A percentile compares a stretch with the other conserved stretches of the same genome.
Evolutionary conservation across 768 basidiomycete genomes (phyloP).

Genomic region (Lactarius psammicola): DNA sequence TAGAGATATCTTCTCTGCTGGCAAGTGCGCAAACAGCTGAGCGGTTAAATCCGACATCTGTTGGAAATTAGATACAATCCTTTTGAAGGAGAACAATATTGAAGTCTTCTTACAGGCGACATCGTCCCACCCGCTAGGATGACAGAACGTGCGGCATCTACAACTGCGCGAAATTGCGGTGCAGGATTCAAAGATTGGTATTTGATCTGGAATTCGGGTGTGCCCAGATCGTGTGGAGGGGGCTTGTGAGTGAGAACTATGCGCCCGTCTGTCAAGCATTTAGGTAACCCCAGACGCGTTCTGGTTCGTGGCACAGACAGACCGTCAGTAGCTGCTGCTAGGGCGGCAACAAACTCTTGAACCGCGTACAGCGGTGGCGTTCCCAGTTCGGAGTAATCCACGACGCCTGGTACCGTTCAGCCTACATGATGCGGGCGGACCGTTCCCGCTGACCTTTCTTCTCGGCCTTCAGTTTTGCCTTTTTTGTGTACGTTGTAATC

Average conservation of each 20-base stretch:
- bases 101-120: slow-evolving; percentile 73
- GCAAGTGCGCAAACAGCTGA: slow-evolving; percentile 74
- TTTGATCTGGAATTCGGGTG: slow-evolving; percentile 56
- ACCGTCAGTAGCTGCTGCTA: slow-evolving; percentile 81
- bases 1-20: slow-evolving; percentile 59
- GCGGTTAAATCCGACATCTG: slow-evolving; percentile 85
- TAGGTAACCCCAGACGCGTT: neutral
- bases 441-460: slow-evolving; percentile 29
- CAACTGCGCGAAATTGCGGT: slow-evolving; percentile 79
- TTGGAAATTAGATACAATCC: slow-evolving; percentile 8
- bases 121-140: slow-evolving; percentile 96
- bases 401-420: slow-evolving; percentile 5
- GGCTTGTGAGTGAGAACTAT: slow-evolving; percentile 48
- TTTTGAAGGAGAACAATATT: neutral
- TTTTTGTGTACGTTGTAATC: slow-evolving; percentile 73
- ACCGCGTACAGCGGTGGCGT: slow-evolving; percentile 76
- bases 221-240: slow-evolving; percentile 40
- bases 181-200: slow-evolving; percentile 94
- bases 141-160: slow-evolving; percentile 78
- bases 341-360: slow-evolving; percentile 72
- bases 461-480: slow-evolving; percentile 32
- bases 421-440: neutral
- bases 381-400: neutral
- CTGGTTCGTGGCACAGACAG: neutral
- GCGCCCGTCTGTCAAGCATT: slow-evolving; percentile 60